Conservation (phyloP, 2,329 filamentous ascomycete species). For the Aspergillus sp. region DNA sequence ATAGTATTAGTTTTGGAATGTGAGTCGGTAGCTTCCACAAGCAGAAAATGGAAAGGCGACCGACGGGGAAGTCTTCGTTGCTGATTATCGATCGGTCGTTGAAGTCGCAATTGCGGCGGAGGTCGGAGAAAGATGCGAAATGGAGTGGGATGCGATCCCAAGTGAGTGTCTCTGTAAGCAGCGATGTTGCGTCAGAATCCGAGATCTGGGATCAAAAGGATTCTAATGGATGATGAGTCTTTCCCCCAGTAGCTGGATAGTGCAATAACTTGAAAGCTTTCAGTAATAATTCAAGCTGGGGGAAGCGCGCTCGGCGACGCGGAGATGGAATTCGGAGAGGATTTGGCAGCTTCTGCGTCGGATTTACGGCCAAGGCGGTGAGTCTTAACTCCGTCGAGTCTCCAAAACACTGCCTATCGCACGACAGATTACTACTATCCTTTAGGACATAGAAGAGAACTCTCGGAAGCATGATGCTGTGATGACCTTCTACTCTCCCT, state of each 20-base stretch:
- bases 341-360: slow-evolving; percentile 17
- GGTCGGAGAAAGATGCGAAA: slow-evolving; percentile 16
- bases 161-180: not conserved
- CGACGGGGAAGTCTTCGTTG: not conserved
- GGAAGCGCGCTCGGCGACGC: slow-evolving; percentile 8
- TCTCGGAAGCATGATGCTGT: too few relatives aligned
- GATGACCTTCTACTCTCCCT: too few relatives aligned
- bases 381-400: slow-evolving; percentile 11
- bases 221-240: not conserved
- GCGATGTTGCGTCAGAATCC: not conserved
- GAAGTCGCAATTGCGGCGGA: slow-evolving; percentile 4
- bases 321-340: slow-evolving; percentile 10
- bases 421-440: not conserved
- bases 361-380: slow-evolving; percentile 20
- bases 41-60: not conserved
- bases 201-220: too few relatives aligned
- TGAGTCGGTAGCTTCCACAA: not conserved
- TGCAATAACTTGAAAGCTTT: not conserved
- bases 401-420: too few relatives aligned
- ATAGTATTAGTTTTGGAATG: not conserved
- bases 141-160: not conserved
- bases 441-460: not conserved
- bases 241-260: not conserved
- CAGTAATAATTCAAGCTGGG: not conserved
- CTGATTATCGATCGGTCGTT: not conserved